These are phyloP conservation scores for Brassica nigra DNA, from an alignment of 345 rosid species.

Conservation along the genomic window DNA sequence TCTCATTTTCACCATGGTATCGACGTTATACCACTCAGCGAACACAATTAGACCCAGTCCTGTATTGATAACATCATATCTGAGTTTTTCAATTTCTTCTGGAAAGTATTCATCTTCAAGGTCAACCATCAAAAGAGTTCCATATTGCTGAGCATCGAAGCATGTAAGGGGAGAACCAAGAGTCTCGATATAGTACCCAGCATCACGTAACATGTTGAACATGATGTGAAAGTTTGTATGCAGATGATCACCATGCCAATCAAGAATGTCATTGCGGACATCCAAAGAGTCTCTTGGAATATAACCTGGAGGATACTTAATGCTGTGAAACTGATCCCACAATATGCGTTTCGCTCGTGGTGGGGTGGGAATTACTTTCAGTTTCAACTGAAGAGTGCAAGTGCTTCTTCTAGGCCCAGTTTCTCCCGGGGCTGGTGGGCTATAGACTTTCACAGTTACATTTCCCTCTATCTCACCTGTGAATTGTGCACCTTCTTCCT, in stretches of 20 bases:
- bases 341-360: conserved; percentile 81
- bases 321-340: conserved; percentile 98
- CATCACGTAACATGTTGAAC: conserved; percentile 92
- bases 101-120: conserved; percentile 92
- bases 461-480: conserved; percentile 86
- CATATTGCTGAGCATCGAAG: conserved; percentile 89
- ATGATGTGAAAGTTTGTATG: conserved; percentile 93
- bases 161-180: conserved; percentile 98
- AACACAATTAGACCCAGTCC: conserved; percentile 89
- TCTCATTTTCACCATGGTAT: conserved; percentile 98
- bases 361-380: conserved; percentile 88
- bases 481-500: conserved; percentile 92
- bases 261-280: conserved; percentile 96
- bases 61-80: conserved; percentile 70
- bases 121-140: conserved; percentile 94
- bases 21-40: conserved; percentile 98
- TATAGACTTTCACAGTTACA: conserved; percentile 63
- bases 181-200: conserved; percentile 90
- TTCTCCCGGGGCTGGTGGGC: conserved; percentile 84
- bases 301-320: conserved; percentile 98
- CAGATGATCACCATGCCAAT: conserved; percentile 99
- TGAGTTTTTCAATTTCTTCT: conserved; percentile 90
- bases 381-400: conserved; percentile 77
- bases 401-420: conserved; percentile 60
- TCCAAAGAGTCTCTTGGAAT: conserved; percentile 98